A percentile compares a stretch with the other conserved stretches of the same genome.
Conservation (phyloP, 2,329 filamentous ascomycete genomes). For the Cordyceps cateniannulata region DNA sequence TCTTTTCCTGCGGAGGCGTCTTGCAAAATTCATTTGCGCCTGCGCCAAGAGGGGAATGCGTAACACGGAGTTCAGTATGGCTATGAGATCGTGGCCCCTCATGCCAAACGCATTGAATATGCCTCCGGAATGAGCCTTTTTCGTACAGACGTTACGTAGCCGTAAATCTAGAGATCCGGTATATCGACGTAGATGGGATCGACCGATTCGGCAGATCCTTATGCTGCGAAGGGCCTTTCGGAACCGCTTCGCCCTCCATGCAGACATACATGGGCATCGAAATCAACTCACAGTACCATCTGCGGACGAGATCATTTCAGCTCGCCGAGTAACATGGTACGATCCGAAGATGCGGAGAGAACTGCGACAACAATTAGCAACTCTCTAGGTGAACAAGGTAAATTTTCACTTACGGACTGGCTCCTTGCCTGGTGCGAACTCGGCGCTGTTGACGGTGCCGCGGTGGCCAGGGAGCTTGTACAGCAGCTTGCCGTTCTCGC, state of each 20-base stretch:
- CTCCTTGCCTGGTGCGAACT: conserved; percentile 79
- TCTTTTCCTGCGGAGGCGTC: not conserved
- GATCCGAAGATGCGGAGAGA: conserved; percentile 84
- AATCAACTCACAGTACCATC: not conserved
- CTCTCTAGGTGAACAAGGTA: not conserved
- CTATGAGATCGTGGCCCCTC: not conserved
- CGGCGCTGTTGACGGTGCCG: conserved; percentile 89
- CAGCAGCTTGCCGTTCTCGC: conserved; percentile 77
- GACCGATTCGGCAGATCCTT: not conserved
- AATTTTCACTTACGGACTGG: conserved; percentile 67
- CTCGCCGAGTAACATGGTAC: conserved; percentile 77
- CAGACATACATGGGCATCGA: not conserved
- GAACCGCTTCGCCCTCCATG: not conserved
- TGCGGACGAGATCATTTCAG: conserved; percentile 40
- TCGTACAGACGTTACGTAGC: not conserved
- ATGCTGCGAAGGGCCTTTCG: not conserved
- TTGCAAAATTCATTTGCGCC: not conserved
- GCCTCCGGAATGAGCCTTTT: not conserved
- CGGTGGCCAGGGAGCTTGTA: conserved; percentile 96
- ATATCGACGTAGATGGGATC: not conserved
- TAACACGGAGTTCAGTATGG: not conserved
- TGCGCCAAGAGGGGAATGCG: not conserved
- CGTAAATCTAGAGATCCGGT: not conserved
- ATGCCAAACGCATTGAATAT: not conserved
- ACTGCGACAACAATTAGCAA: conserved; percentile 51